These are phyloP conservation scores for Pestalotiopsis fici DNA, from an alignment of 2,329 filamentous ascomycete genomes.

Conservation along the genomic window DNA sequence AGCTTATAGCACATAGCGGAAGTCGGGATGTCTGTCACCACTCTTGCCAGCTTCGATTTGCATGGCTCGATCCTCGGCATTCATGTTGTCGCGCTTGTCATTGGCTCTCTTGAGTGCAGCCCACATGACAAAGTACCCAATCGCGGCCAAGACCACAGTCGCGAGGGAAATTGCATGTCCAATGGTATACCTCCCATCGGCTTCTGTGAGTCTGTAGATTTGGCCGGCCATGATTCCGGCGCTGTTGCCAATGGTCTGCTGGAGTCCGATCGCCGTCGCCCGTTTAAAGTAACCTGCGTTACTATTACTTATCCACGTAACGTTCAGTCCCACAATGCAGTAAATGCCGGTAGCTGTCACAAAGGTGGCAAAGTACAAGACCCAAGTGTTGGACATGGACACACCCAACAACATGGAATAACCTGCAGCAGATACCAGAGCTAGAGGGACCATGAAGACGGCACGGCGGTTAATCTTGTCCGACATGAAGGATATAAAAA, in stretches of 20 bases:
- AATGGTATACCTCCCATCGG: constrained; percentile 14
- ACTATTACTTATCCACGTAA: constrained; percentile 17
- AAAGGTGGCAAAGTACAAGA: constrained; percentile 16
- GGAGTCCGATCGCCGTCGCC: constrained; percentile 15
- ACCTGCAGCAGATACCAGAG: constrained; percentile 6
- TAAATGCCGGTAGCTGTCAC: constrained; percentile 18
- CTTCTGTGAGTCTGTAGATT: constrained; percentile 14
- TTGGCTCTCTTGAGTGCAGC: constrained; percentile 4
- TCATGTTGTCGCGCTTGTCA: constrained; percentile 12
- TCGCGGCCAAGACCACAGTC: constrained; percentile 9
- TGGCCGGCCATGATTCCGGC: constrained; percentile 23
- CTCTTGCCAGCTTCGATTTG: constrained; percentile 12
- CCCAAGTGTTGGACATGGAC: background rate
- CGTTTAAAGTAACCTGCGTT: constrained; percentile 20
- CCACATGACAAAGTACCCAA: constrained; percentile 14
- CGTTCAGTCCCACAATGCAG: constrained; percentile 17
- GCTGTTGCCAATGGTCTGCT: constrained; percentile 24
- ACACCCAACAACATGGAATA: constrained; percentile 13
- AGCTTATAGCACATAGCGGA: constrained; percentile 10
- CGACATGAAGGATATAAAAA: constrained; percentile 6
- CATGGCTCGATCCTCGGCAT: constrained; percentile 3
- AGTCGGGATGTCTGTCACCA: constrained; percentile 13
- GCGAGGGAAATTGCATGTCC: constrained; percentile 14
- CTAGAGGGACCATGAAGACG: constrained; percentile 12
- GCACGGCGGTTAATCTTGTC: constrained; percentile 13